Evolutionary conservation across 176 grass and related monocot genomes (phyloP), one percentile per base, ranked within the genome.

Genomic region (Puccinellia tenuiflora): DNA sequence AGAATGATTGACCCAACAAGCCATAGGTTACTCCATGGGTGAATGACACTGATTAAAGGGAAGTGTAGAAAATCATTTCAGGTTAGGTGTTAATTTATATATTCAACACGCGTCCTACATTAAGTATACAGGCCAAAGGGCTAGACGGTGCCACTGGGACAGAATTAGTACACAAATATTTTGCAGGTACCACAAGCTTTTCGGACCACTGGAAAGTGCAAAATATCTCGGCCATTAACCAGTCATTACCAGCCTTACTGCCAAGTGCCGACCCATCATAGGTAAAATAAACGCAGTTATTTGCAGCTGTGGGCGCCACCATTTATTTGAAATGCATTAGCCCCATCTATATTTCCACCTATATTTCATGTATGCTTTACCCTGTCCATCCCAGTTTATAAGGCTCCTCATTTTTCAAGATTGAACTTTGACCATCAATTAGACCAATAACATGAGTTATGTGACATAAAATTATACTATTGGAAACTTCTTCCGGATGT

Each of bases 1-100:
- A 99, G 68, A 88, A 95, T 71, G 85, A 96, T 96, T 13, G 96
- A 96, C 64, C 85, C 96, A 88, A 99, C 69, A 72, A 99, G 93
- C 96, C 96, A 99, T 55, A 86, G 47, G 82, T 99, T 99, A 84
- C 93, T 99, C 96, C 96, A 99, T 75, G 96, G 96, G 9, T 47
- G 87, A 85, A 96, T 96, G n/a, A 90, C 85, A 83, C 96, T 99
- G 85, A 88, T 86, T 29, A 48, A 88, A 88, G n/a, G 26, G 56
- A 77, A 73, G 7, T 13, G 13, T 35, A 74, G 34, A 25, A 67
- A 51, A 31, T 34, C 64, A 34, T 30, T 55, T 76, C 51, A 79
- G 26, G 16, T 60, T 60, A 61, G 28, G 47, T 34, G 35, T 55
- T 59, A 51, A 59, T 61, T 73, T 70, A 39, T 3, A 48, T 38